Evolutionary conservation across 2,329 filamentous ascomycete species (phyloP).

Genomic region (Calycina herbarum): DNA sequence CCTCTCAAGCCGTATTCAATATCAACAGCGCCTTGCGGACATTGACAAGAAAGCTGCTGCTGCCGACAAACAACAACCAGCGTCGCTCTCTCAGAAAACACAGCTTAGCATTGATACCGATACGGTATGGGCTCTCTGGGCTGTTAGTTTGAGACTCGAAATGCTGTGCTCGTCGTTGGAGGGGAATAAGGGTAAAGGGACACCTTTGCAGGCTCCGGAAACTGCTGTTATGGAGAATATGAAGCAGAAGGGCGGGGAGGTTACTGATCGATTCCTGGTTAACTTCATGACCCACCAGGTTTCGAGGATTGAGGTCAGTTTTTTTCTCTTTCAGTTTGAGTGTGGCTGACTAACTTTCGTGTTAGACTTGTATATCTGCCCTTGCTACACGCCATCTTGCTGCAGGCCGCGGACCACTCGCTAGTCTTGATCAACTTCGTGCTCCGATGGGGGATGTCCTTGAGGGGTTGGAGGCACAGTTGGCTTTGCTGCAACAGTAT

Average conservation of each 20-base stretch:
- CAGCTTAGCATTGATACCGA: conserved; percentile 78
- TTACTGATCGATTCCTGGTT: conserved; percentile 83
- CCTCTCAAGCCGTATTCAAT: conserved; percentile 75
- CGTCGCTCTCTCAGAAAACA: conserved; percentile 61
- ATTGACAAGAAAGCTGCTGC: conserved; percentile 44
- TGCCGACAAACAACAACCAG: conserved; percentile 43
- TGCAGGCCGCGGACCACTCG: conserved; percentile 62
- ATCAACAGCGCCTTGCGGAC: conserved; percentile 48
- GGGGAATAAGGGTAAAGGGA: conserved; percentile 52
- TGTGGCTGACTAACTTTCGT: conserved; percentile 24
- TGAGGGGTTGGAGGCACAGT: conserved; percentile 57
- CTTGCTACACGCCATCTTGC: conserved; percentile 78
- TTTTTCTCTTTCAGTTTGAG: conserved; percentile 7
- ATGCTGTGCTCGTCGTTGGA: conserved; percentile 92
- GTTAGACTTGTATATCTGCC: conserved; percentile 76
- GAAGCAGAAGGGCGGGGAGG: conserved; percentile 73
- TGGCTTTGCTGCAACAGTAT: conserved; percentile 64
- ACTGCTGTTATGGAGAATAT: conserved; percentile 77
- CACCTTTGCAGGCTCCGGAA: conserved; percentile 74
- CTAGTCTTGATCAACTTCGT: conserved; percentile 69
- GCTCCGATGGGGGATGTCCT: conserved; percentile 76
- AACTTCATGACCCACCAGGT: conserved; percentile 95
- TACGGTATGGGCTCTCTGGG: conserved; percentile 80
- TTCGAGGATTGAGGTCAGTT: conserved; percentile 82
- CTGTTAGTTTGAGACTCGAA: conserved; percentile 82